Evolutionary conservation across 257 asterid genomes (phyloP), one percentile per base, ranked within the genome.

Genomic region (Fraxinus anomala): DNA sequence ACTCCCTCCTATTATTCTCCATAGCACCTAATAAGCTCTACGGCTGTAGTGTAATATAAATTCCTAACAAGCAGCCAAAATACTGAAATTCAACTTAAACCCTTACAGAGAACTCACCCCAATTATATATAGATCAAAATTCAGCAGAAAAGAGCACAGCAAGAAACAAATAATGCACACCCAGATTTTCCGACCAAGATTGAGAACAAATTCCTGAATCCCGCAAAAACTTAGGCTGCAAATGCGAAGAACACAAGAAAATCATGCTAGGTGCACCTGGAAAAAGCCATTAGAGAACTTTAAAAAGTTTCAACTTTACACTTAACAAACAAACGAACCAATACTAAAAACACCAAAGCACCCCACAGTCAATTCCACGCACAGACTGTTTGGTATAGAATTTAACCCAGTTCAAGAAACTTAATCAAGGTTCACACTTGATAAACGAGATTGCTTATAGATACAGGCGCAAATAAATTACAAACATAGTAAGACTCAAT

Each of bases 1-100:
- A 47, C 59, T n/a, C n/a, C n/a, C n/a, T n/a, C n/a, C n/a, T n/a
- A n/a, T 80, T 79, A 75, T 87, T 80, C 76, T 80, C 91, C 99
- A 92, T 87, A 73, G 79, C 83, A 82, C 84, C 42, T 68, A 67
- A 67, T 79, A 81, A 68, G 33, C 72, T 71, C 75, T 82, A 82
- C 70, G 63, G 31, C 73, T 71, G 74, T 82, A 82, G 75, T 78
- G 78, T 37, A 79, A 76, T n/a, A 56, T 44, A 10, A 8, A 81
- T 7, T 42, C 61, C 80, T 65, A 21, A 9, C 63, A 28, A 26
- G 49, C 33, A 59, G 73, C 67, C 17, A 56, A 75, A 11, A 28
- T 16, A 51, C 23, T 56, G 54, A 67, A 72, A 67, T 67, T 72
- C 80, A 72, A 80, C 82, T 67, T 49, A 73, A 74, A 70, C 67